phyloP scores from a whole-genome alignment of 2,329 filamentous ascomycete species.

The Neonectria coccinea region DNA sequence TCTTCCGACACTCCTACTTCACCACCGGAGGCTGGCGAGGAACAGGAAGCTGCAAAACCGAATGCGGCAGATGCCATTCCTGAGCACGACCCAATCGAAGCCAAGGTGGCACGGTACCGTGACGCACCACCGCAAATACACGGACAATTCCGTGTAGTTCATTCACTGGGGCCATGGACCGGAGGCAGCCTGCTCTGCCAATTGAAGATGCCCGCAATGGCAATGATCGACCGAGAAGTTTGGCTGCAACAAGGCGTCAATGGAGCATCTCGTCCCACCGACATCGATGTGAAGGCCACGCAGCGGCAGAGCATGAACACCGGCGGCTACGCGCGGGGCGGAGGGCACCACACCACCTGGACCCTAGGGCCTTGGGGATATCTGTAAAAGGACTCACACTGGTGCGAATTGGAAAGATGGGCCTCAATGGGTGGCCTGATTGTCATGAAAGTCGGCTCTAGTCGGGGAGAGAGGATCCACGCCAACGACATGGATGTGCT shows the following conservation, averaged over 20 bases:
- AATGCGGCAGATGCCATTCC: constrained; percentile 42
- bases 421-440: constrained; percentile 24
- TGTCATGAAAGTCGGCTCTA: constrained; percentile 21
- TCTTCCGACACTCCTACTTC: constrained; percentile 39
- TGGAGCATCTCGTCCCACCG: constrained; percentile 70
- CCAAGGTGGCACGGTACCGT: constrained; percentile 52
- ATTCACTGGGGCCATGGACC: constrained; percentile 79
- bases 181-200: constrained; percentile 78
- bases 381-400: constrained; percentile 47
- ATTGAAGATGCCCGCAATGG: constrained; percentile 75
- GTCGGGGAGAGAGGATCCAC: constrained; percentile 16
- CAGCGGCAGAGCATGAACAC: constrained; percentile 75
- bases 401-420: constrained; percentile 10
- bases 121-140: constrained; percentile 58
- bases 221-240: constrained; percentile 76
- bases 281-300: constrained; percentile 68
- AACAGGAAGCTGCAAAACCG: constrained; percentile 34
- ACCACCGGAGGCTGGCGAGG: constrained; percentile 41
- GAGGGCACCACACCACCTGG: constrained; percentile 63
- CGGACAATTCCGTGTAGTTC: constrained; percentile 73
- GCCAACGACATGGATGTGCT: constrained; percentile 22
- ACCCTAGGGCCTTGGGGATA: constrained; percentile 73
- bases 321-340: constrained; percentile 58
- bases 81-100: constrained; percentile 50
- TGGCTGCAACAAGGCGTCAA: constrained; percentile 75